Evolutionary conservation across 169 alveolate species (phyloP).

Genomic region (Perkinsus marinus): DNA sequence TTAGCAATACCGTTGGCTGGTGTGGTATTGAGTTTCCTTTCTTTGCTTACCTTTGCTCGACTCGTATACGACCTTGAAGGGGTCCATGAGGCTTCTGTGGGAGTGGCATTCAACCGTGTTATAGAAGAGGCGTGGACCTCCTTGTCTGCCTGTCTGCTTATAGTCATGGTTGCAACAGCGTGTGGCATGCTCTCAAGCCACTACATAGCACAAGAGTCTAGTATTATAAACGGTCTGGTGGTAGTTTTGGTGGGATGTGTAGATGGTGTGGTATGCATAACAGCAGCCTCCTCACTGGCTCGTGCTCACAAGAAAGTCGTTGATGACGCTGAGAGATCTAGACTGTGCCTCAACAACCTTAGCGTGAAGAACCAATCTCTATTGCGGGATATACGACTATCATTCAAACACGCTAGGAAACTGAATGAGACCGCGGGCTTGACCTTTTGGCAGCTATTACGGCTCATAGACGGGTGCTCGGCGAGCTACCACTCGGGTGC

Average conservation of each 20-base stretch:
- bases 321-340: neutral
- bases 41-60: neutral
- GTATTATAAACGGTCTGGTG: neutral
- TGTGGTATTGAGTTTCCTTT: neutral
- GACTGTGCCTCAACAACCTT: neutral
- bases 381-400: neutral
- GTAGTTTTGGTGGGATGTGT: neutral
- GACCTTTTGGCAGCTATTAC: neutral
- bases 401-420: neutral
- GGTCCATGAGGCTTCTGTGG: neutral
- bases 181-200: neutral
- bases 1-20: neutral
- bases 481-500: neutral
- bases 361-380: neutral
- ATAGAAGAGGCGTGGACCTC: neutral
- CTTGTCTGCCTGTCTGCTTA: neutral
- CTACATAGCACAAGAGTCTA: neutral
- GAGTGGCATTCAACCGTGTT: neutral
- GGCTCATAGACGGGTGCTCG: neutral
- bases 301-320: neutral
- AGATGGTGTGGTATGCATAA: neutral
- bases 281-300: neutral
- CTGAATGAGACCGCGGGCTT: neutral
- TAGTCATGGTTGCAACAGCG: neutral
- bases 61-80: neutral